Conservation (phyloP, 352 stramenopile species). For the Globisporangium viniferum region DNA sequence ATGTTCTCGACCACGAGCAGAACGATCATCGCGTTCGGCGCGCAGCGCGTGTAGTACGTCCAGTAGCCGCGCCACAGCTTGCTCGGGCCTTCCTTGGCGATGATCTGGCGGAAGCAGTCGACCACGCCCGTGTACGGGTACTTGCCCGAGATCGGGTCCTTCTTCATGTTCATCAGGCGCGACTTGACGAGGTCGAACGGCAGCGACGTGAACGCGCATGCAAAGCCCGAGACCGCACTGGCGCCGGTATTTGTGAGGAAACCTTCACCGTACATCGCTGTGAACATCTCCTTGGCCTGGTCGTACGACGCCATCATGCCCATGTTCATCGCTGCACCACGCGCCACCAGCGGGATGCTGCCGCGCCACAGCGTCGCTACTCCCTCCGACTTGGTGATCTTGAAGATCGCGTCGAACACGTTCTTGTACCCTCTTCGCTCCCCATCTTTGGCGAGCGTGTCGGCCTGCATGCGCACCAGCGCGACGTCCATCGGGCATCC, state of each 20-base stretch:
- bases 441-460: conserved; percentile 89
- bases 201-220: conserved; percentile 96
- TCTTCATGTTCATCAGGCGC: conserved; percentile 97
- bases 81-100: conserved; percentile 92
- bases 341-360: conserved; percentile 91
- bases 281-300: conserved; percentile 94
- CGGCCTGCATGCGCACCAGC: conserved; percentile 97
- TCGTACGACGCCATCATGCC: conserved; percentile 99
- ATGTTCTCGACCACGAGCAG: conserved; percentile 96
- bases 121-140: conserved; percentile 94
- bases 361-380: conserved; percentile 89
- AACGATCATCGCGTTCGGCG: conserved; percentile 99
- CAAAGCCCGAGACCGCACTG: conserved; percentile 96
- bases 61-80: conserved; percentile 98
- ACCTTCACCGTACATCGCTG: conserved; percentile 57
- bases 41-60: conserved; percentile 98
- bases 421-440: conserved; percentile 98
- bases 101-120: conserved; percentile 95
- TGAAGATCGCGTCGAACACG: conserved; percentile 95
- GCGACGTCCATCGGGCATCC: conserved; percentile 98
- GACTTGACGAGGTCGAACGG: conserved; percentile 99
- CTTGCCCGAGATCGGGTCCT: conserved; percentile 85
- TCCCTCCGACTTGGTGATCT: conserved; percentile 87
- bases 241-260: conserved; percentile 92
- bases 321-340: conserved; percentile 99